Evolutionary conservation across 73 alveolate genomes (phyloP), one percentile per base, ranked within the genome.

Genomic region (Uronychia setigera): DNA sequence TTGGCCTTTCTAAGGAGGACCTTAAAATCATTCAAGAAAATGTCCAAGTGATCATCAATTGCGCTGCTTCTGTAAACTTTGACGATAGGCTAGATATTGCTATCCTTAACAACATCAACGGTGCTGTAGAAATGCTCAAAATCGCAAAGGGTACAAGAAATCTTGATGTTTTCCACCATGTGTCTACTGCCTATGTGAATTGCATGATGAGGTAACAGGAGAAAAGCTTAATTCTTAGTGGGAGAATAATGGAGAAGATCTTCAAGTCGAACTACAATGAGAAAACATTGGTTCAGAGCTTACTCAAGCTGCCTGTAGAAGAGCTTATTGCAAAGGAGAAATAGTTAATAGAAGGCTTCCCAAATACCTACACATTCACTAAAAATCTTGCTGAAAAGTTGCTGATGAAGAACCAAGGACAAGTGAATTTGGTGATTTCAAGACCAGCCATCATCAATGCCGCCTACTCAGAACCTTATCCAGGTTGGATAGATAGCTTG

Each of bases 401-500:
- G 35, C 80, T 96, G 19, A 88, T 60, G 35, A 81, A 87, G 77
- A 83, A 85, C 30, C 67, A 89, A 59, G 91, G 94, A 28, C 80
- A 80, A 29, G 58, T 96, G 80, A 95, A 96, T 0, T 13, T 96
- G 74, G 85, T 94, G 1, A 93, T 96, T 11, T 76, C 88, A 13
- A 86, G 99, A 78, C 99, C 99, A 29, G 86, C 98, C 29, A 96
- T 96, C 60, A 90, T 96, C 32, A 96, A 96, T 0, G 97, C 98
- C 19, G 83, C 97, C 29, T 80, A 88, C 58, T 92, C 82, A 32
- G 98, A 95, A 76, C 99, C 99, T n/a, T 33, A 80, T 28, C 95
- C 96, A 14, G 99, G 99, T 58, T 96, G 99, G 99, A 92, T 95
- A n/a, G 99, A 96, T 80, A 87, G 97, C 35, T 80, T 96, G 1